Base-by-base conservation (phyloP, 352 stramenopile genomes). In the Phytophthora constricta region DNA sequence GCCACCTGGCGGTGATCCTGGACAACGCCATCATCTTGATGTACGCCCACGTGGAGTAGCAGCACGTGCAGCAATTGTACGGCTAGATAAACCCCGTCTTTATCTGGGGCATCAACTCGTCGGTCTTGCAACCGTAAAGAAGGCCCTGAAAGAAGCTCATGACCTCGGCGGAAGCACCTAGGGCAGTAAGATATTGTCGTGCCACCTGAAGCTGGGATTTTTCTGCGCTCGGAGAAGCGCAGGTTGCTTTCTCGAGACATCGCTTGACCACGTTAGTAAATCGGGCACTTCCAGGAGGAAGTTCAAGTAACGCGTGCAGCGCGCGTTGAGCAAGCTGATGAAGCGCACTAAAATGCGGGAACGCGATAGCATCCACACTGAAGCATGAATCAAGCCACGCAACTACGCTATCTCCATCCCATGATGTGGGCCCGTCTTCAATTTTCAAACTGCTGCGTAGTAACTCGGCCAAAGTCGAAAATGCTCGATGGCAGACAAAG, bases 371-470 rank as follows among this genome's bases (percentile, higher is more conserved):
- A 2, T 89, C 75, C 0, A 90, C 60, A 9, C 72, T 71, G 19
- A 89, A 89, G 52, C 80, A 89, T 20, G 89, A 72, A 25, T 92
- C 84, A 2, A 92, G 48, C 82, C 84, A 91, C 27, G 63, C n/a
- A 20, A 57, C 17, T 27, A 62, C 19, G 70, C 23, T 55, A 27
- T 65, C 66, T 52, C 55, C 55, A 37, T 63, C 48, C 65, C 57
- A 71, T 14, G 41, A 58, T 27, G 19, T 45, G 9, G 48, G 65
- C 22, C 43, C 54, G 14, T 60, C 42, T 31, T 48, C 25, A 3
- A 34, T 48, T 22, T 56, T 46, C 19, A 63, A 54, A 64, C 57
- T 78, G 39, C 56, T 67, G 25, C 53, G 68, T 16, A 80, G 43
- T 9, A 80, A 9, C 17, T 69, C 58, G 3, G 27, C 39, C 17